These are phyloP conservation scores for Hericium erinaceus DNA, from an alignment of 768 basidiomycete species.

Conservation along the genomic window DNA sequence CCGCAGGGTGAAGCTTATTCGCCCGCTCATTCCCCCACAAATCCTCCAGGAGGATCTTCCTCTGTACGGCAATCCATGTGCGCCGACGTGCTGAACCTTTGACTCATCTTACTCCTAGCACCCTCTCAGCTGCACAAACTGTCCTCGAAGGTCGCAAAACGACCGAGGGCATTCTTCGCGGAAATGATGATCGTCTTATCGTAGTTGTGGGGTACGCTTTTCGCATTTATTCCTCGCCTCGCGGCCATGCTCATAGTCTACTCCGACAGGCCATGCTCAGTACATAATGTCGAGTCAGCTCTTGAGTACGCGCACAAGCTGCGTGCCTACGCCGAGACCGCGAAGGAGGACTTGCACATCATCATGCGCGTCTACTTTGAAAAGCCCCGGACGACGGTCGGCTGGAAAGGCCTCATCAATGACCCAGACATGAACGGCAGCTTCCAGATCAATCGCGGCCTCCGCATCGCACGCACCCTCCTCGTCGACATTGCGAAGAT, in stretches of 20 bases:
- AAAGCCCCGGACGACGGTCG: constrained; percentile 91
- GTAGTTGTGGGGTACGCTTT: constrained; percentile 77
- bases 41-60: constrained; percentile 93
- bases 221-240: background rate
- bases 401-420: constrained; percentile 99
- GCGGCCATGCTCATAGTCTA: background rate
- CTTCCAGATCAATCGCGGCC: constrained; percentile 95
- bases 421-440: constrained; percentile 89
- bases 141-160: constrained; percentile 77
- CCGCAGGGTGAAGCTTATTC: constrained; percentile 72
- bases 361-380: constrained; percentile 99
- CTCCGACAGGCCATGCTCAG: constrained; percentile 73
- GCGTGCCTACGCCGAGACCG: constrained; percentile 66
- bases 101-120: constrained; percentile 31
- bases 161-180: constrained; percentile 70
- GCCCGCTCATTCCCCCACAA: constrained; percentile 89
- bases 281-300: constrained; percentile 82
- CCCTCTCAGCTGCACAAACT: constrained; percentile 75
- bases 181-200: constrained; percentile 85
- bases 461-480: constrained; percentile 78
- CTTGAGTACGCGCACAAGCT: constrained; percentile 80
- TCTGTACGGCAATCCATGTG: constrained; percentile 38
- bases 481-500: constrained; percentile 85
- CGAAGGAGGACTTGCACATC: constrained; percentile 83
- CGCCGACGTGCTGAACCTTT: background rate